phyloP scores from a whole-genome alignment of 139 green algal species.

The Medakamo hakoo region DNA sequence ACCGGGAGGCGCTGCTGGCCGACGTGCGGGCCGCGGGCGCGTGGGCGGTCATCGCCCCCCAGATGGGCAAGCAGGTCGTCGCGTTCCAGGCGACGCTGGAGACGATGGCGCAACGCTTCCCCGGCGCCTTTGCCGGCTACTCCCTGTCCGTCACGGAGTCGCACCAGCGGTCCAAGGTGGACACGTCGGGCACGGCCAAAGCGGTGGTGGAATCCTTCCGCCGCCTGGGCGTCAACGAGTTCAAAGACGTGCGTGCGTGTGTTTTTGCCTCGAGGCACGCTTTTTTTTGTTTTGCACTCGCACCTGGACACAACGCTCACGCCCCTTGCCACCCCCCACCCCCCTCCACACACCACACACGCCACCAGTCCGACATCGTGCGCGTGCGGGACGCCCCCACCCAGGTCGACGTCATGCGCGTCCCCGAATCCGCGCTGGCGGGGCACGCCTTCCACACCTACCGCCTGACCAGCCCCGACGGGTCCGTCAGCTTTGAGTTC shows the following conservation, averaged over 20 bases:
- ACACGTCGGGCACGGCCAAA: constrained; percentile 83
- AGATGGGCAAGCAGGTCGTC: constrained; percentile 98
- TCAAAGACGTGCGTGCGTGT: constrained; percentile 29
- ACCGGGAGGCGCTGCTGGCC: constrained; percentile 58
- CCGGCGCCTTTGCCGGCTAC: constrained; percentile 87
- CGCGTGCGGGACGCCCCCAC: constrained; percentile 51
- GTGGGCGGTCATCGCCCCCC: constrained; percentile 91
- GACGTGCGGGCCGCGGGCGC: constrained; percentile 30
- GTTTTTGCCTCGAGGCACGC: background rate
- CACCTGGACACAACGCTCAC: constrained; percentile 1
- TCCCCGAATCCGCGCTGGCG: constrained; percentile 30
- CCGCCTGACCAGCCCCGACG: constrained; percentile 62
- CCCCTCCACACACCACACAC: too few relatives aligned
- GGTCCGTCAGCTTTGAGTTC: constrained; percentile 80
- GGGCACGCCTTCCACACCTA: constrained; percentile 99
- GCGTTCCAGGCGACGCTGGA: constrained; percentile 87
- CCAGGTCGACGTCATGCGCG: constrained; percentile 48
- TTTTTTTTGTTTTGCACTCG: constrained; percentile 1
- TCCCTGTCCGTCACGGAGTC: constrained; percentile 76
- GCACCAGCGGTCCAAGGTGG: constrained; percentile 93
- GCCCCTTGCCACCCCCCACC: too few relatives aligned
- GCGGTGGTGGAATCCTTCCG: constrained; percentile 77
- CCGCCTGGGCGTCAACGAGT: constrained; percentile 57
- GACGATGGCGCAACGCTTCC: constrained; percentile 77
- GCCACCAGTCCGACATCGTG: constrained; percentile 40